Base-by-base conservation (phyloP, 2,329 filamentous ascomycete genomes). In the Penicillium sp. region DNA sequence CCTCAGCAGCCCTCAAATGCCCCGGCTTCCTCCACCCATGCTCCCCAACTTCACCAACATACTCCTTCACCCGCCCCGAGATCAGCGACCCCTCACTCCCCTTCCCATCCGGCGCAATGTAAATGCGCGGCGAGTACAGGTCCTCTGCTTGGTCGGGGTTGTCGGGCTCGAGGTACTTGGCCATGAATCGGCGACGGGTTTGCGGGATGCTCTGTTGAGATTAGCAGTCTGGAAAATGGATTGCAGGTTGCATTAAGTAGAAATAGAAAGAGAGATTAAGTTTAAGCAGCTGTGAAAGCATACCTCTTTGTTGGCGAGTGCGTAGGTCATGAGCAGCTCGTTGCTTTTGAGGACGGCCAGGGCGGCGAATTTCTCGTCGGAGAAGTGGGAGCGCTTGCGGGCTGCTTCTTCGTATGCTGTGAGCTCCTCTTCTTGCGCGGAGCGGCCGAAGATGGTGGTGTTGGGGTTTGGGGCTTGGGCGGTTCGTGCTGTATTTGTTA, bases 311-410 rank as follows among this genome's bases (percentile, higher is more conserved):
- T 35, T 35, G 14, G 61, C 16, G 66, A 68, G 13, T 64, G 71
- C 70, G 50, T 75, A 71, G 3, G 69, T 63, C 8, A 70, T 67
- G 2, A 75, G 55, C 3, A 75, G 43, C 47, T 74, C 71, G n/a
- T 60, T 57, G 47, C 73, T 67, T 37, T 61, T 61, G 5, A 73
- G 52, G 8, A 73, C 64, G n/a, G 62, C 65, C 12, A 72, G 60
- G 2, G 69, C 65, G 3, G 67, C 67, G 34, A 72, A 65, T 28
- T 68, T 62, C 34, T 67, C 66, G 40, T 72, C 69, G 29, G 67
- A 64, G 16, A 59, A 54, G 10, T 47, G 59, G 16, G 52, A 62
- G 49, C 55, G 60, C 13, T 43, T 41, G 10, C 46, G 41, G 6
- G 43, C 33, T 12, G 49, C 39, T 27, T 35, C 28, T 27, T 49